phyloP scores from a whole-genome alignment of 345 rosid genomes.

The Citrus hindsii region DNA sequence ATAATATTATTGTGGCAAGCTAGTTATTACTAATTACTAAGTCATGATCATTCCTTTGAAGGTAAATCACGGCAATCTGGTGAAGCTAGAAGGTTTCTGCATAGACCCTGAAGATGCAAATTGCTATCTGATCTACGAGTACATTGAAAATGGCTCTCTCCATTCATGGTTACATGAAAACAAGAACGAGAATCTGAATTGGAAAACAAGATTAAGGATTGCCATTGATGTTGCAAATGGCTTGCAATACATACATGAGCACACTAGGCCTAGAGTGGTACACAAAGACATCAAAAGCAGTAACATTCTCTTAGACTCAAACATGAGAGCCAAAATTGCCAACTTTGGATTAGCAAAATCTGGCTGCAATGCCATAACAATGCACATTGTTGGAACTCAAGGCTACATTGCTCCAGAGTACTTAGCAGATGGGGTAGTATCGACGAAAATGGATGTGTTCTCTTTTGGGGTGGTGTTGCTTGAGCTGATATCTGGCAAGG shows the following conservation, averaged over 20 bases:
- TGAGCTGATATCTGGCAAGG: constrained; percentile 55
- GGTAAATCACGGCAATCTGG: constrained; percentile 77
- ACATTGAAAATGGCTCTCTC: constrained; percentile 53
- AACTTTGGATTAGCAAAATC: constrained; percentile 74
- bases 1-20: background rate
- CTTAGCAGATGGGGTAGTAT: constrained; percentile 55
- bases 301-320: constrained; percentile 59
- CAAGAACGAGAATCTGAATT: constrained; percentile 26
- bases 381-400: constrained; percentile 76
- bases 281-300: constrained; percentile 71
- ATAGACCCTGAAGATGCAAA: constrained; percentile 48
- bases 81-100: constrained; percentile 72
- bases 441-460: constrained; percentile 68
- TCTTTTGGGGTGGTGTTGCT: constrained; percentile 70
- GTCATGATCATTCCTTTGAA: constrained; percentile 13
- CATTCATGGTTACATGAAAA: constrained; percentile 49
- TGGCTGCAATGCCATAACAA: constrained; percentile 72
- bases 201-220: constrained; percentile 55
- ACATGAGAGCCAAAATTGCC: constrained; percentile 67
- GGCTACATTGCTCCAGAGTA: constrained; percentile 77
- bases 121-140: constrained; percentile 65
- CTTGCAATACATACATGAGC: constrained; percentile 71
- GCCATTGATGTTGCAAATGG: constrained; percentile 64
- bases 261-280: constrained; percentile 61
- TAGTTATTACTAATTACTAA: background rate